Evolutionary conservation across 1,139 yeast genomes (phyloP), one percentile per base, ranked within the genome.

Genomic region (Pneumocystis carinii): DNA sequence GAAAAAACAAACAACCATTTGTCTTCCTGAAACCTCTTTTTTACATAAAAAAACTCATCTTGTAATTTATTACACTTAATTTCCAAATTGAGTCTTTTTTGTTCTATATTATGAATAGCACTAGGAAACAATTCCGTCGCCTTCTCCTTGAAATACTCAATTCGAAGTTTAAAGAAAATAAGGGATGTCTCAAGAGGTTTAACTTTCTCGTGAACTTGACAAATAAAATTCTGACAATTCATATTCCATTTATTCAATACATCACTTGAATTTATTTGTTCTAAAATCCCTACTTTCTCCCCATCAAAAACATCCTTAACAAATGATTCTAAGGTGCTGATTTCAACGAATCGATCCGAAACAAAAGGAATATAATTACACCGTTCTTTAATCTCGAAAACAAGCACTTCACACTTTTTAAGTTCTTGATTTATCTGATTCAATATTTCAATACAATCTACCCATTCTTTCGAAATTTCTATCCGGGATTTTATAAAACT

Each of bases 171-270:
- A 3, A 66, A 62, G 56, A 59, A 59, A 15, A 59, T 63, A 6
- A 66, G 62, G 39, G 66, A 64, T 38, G 59, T 62, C 19, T 56
- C 57, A 29, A 66, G 53, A 15, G 68, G 67, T 35, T 63, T 63
- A 27, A 66, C 10, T 42, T 64, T 64, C 24, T 58, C 36, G 3
- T 55, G 15, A 27, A 60, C 59, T n/a, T 56, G 57, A 19, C 56
- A 15, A 4, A 64, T 60, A 24, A 61, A 60, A n/a, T 37, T 41
- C 41, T 19, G 59, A 61, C 41, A 62, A 48, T 48, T 48, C 55
- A 27, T 48, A 48, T 48, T 48, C 59, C 59, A 57, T 29, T 37
- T 37, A 57, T 19, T 37, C 42, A 57, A 17, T 1, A 37, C 12
- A 12, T 57, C 42, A 1, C 17, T 57, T 24, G 59, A 57, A 29